Base-by-base conservation (phyloP, 495 filamentous ascomycete species). In the Hyaloscypha hepaticicola region DNA sequence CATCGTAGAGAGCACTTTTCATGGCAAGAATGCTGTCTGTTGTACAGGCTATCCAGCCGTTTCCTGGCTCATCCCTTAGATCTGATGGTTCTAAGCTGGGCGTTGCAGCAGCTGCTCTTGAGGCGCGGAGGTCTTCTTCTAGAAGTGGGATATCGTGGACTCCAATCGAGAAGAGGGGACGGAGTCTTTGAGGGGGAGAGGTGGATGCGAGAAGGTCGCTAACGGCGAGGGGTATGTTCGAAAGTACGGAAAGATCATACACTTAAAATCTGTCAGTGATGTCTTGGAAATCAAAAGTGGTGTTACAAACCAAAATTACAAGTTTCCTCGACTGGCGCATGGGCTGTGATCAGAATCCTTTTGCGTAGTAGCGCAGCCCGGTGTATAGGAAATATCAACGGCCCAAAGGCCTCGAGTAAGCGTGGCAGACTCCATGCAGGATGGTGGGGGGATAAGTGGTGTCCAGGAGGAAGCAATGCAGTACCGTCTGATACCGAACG, bases 41-140 rank as follows among this genome's bases (percentile, higher is more conserved):
- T 31, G 93, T 95, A 74, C 93, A 97, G 1, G 95, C 95, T 52
- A 96, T 85, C 93, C 93, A 98, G 14, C 90, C 87, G 1, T 84
- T 79, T 12, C 83, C 82, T 25, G 76, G 72, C 38, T 87, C 88
- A 14, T 80, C 76, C 53, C 65, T 33, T 11, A 64, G 16, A 12
- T 71, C 64, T 59, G 62, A 59, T n/a, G 33, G 19, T 52, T 63
- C 57, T 25, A 61, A 38, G 61, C 68, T 14, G 63, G 71, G 55
- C 53, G 64, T 55, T 55, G 45, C 24, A 12, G 69, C 60, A 14
- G 66, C 59, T 14, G 72, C 69, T 57, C 77, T 79, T 48, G 75
- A 68, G 21, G 75, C 70, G 14, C 75, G 76, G 29, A 78, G 72
- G 53, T 85, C 79, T 53, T 83, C 78, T 58, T 88, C 80, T 7